Evolutionary conservation across 2,329 filamentous ascomycete genomes (phyloP).

Genomic region (Cordyceps cicadae): DNA sequence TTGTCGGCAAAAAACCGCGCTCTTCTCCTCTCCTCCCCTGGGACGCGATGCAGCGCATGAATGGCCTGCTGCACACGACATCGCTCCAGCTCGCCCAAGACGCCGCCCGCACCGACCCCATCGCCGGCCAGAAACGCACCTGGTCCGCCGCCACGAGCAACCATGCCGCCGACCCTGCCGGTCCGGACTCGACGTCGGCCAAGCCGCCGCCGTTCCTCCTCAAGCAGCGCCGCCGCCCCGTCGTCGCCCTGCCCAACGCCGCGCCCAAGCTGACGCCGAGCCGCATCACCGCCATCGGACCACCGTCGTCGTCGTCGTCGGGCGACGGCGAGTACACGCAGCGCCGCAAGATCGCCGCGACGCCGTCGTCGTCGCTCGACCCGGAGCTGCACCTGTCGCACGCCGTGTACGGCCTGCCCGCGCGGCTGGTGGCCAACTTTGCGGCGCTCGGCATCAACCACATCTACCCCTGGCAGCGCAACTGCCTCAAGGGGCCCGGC

Average conservation of each 20-base stretch:
- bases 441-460: slow-evolving; percentile 56
- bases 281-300: slow-evolving; percentile 32
- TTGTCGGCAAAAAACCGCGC: too few species aligned
- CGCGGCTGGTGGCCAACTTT: slow-evolving; percentile 55
- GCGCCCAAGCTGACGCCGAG: slow-evolving; percentile 32
- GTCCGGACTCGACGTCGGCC: slow-evolving; percentile 6
- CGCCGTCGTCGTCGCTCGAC: slow-evolving; percentile 43
- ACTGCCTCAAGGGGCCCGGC: slow-evolving; percentile 60
- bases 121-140: slow-evolving; percentile 39
- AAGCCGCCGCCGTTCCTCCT: slow-evolving; percentile 19
- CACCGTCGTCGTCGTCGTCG: slow-evolving; percentile 10
- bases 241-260: slow-evolving; percentile 23
- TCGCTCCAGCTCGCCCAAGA: slow-evolving; percentile 40
- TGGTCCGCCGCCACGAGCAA: slow-evolving; percentile 18
- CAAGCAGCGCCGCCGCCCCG: slow-evolving; percentile 23
- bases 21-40: too few species aligned
- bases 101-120: slow-evolving; percentile 23
- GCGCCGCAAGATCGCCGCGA: slow-evolving; percentile 41
- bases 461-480: slow-evolving; percentile 75
- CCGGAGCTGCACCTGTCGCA: slow-evolving; percentile 54
- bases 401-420: slow-evolving; percentile 53
- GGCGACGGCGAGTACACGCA: slow-evolving; percentile 48
- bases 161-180: slow-evolving; percentile 11
- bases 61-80: slow-evolving; percentile 39
- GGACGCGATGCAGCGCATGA: slow-evolving; percentile 30